Evolutionary conservation across 371 early-diverging fungal genomes (phyloP).

Genomic region (Rhizopus sp.): DNA sequence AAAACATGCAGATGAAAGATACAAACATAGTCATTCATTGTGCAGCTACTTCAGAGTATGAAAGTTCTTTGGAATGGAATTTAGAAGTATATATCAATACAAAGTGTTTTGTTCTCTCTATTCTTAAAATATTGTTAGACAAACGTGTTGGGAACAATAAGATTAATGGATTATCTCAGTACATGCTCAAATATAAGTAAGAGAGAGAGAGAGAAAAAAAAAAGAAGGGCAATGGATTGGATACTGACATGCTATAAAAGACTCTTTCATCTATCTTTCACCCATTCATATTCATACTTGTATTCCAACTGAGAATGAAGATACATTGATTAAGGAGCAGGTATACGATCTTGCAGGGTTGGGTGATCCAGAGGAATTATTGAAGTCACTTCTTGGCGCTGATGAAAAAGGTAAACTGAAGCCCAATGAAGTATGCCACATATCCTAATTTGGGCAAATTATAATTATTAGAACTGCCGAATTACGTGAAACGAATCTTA

Average conservation of each 20-base stretch:
- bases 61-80: conserved; percentile 44
- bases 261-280: conserved; percentile 34
- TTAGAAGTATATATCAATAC: conserved; percentile 35
- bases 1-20: conserved; percentile 38
- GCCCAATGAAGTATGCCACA: not conserved
- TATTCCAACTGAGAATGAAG: conserved; percentile 17
- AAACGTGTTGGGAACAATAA: conserved; percentile 51
- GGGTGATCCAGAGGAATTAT: conserved; percentile 49
- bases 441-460: conserved; percentile 13
- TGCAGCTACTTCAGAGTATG: conserved; percentile 53
- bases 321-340: conserved; percentile 33
- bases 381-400: conserved; percentile 39
- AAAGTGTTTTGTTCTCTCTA: not conserved
- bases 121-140: conserved; percentile 23
- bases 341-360: conserved; percentile 46
- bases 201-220: no score
- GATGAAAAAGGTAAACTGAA: conserved; percentile 34
- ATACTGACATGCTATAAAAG: not conserved
- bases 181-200: conserved; percentile 29
- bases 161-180: conserved; percentile 51
- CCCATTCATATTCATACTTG: conserved; percentile 29
- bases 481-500: conserved; percentile 23
- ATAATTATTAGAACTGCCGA: conserved; percentile 15
- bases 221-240: not conserved
- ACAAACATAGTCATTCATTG: conserved; percentile 51